Evolutionary conservation across 768 basidiomycete genomes (phyloP).

Genomic region (Lactarius indigo): DNA sequence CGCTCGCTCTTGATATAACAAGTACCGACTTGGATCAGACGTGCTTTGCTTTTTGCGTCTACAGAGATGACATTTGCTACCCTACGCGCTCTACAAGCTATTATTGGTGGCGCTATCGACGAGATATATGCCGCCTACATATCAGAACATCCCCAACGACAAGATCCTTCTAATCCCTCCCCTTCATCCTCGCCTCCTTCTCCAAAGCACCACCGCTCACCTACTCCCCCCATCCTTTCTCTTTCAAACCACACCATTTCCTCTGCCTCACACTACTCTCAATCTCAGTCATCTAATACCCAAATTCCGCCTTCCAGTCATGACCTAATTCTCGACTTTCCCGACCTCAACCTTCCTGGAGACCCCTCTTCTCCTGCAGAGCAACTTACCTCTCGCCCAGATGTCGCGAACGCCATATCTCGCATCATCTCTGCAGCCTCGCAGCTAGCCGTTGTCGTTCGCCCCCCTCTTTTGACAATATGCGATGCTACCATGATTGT

Average conservation of each 20-base stretch:
- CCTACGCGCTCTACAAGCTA: constrained; percentile 26
- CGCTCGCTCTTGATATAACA: neutral
- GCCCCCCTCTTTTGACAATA: constrained; percentile 64
- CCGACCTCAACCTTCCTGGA: constrained; percentile 29
- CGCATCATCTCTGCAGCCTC: constrained; percentile 67
- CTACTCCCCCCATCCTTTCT: constrained; percentile 24
- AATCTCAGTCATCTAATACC: constrained; percentile 11
- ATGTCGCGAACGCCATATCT: constrained; percentile 55
- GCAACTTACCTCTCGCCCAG: constrained; percentile 54
- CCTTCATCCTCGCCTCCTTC: constrained; percentile 5
- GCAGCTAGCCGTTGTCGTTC: constrained; percentile 61
- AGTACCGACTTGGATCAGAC: neutral
- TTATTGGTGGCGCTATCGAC: constrained; percentile 25
- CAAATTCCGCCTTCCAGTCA: constrained; percentile 3
- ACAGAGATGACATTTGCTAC: constrained; percentile 26
- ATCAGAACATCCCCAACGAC: neutral
- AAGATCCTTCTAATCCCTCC: neutral
- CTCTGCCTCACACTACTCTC: constrained; percentile 24
- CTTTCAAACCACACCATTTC: constrained; percentile 16
- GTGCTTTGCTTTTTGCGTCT: neutral
- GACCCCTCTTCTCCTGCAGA: constrained; percentile 45
- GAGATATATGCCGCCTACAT: constrained; percentile 24
- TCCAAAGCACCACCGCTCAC: constrained; percentile 17
- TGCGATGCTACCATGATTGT: constrained; percentile 74
- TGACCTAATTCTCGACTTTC: constrained; percentile 28